Conservation (phyloP, 345 rosid species). For the Euphorbia tirucalli region DNA sequence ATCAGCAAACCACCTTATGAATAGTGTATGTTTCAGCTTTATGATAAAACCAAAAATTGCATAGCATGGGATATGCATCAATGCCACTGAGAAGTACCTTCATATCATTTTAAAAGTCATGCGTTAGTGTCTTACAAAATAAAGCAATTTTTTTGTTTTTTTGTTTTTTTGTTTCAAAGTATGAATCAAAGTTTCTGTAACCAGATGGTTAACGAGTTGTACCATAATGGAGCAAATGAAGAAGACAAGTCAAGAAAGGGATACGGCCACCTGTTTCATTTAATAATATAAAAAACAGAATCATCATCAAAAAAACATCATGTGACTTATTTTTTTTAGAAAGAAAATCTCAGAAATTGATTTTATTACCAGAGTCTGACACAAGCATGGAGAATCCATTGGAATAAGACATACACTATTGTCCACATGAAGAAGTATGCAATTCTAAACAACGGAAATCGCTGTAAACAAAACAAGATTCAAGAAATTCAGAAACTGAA, state of each 20-base stretch:
- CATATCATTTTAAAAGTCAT: constrained; percentile 9
- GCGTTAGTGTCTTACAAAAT: too few relatives aligned
- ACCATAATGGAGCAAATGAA: constrained; percentile 84
- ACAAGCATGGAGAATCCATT: constrained; percentile 80
- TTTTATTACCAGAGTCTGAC: constrained; percentile 56
- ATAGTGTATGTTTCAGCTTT: constrained; percentile 61
- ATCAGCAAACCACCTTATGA: constrained; percentile 69
- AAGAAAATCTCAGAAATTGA: background rate
- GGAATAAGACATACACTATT: constrained; percentile 68
- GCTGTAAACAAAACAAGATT: constrained; percentile 40
- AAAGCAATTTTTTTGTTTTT: background rate
- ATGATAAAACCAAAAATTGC: constrained; percentile 55
- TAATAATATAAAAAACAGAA: background rate
- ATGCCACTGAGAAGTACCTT: constrained; percentile 84
- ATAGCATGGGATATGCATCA: constrained; percentile 89
- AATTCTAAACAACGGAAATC: constrained; percentile 80
- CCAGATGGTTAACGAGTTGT: constrained; percentile 18
- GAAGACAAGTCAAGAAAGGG: constrained; percentile 94
- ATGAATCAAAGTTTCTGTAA: background rate
- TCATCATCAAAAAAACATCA: background rate
- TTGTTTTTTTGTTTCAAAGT: background rate
- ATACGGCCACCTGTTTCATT: constrained; percentile 87
- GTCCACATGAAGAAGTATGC: constrained; percentile 94
- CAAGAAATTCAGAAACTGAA: background rate
- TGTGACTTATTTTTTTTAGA: background rate